phyloP scores from a whole-genome alignment of 2,329 filamentous ascomycete species.

The Cadophora malorum region DNA sequence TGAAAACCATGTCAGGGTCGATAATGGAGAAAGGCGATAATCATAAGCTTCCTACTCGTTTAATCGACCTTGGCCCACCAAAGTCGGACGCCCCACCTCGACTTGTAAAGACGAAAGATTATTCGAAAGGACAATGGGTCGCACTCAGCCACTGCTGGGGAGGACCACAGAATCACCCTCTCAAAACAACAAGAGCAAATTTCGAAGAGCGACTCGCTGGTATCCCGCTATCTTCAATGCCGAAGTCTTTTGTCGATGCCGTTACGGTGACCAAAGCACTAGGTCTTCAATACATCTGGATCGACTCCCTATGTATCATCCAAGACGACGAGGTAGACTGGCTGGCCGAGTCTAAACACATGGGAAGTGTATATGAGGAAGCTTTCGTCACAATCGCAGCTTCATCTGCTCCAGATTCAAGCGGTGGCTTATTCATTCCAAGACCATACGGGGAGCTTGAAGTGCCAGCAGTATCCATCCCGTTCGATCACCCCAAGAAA shows the following conservation, averaged over 20 bases:
- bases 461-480: background rate
- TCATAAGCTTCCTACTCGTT: conserved; percentile 12
- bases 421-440: background rate
- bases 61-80: background rate
- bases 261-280: background rate
- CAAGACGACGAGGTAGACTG: conserved; percentile 20
- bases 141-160: conserved; percentile 22
- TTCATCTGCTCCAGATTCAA: background rate
- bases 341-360: conserved; percentile 10
- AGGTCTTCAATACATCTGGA: conserved; percentile 12
- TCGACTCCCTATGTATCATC: conserved; percentile 19
- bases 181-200: conserved; percentile 11
- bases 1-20: background rate
- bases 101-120: background rate
- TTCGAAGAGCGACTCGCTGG: background rate
- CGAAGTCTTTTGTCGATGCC: conserved; percentile 11
- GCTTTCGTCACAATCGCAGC: conserved; percentile 15
- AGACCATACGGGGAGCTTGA: background rate
- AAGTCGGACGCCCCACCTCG: background rate
- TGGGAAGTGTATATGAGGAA: conserved; percentile 16
- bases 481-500: background rate
- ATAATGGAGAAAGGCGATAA: background rate
- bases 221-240: background rate
- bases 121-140: conserved; percentile 6
- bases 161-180: background rate